Conservation (phyloP, 306 rosid species). For the Ormosia semicastrata region DNA sequence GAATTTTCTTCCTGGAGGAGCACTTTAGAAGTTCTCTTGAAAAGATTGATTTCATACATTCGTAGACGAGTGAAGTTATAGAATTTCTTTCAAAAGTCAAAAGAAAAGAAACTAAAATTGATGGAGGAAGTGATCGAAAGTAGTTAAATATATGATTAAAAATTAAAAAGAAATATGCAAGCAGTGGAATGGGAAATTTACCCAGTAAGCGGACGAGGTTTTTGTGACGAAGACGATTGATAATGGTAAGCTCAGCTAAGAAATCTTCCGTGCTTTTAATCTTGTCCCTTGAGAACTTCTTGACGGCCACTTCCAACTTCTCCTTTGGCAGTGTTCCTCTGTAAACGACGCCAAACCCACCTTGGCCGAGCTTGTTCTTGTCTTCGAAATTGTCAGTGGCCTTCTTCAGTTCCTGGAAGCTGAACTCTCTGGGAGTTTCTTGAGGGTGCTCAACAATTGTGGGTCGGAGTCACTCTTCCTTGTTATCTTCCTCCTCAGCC, state of each 20-base stretch:
- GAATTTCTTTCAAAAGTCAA: background rate
- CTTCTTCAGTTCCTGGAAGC: constrained; percentile 52
- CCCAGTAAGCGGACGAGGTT: constrained; percentile 64
- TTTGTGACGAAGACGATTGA: constrained; percentile 83
- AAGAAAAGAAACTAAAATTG: background rate
- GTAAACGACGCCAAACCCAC: constrained; percentile 73
- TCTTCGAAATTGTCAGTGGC: constrained; percentile 68
- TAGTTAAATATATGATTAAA: background rate
- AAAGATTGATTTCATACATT: background rate
- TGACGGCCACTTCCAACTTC: constrained; percentile 60
- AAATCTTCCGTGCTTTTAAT: constrained; percentile 70
- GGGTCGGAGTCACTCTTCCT: constrained; percentile 19
- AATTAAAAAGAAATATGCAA: background rate
- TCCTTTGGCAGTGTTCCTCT: constrained; percentile 48
- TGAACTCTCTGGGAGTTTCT: constrained; percentile 65
- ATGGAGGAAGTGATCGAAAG: background rate
- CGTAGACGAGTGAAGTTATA: background rate
- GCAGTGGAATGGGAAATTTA: background rate
- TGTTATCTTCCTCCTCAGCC: constrained; percentile 16
- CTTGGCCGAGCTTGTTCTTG: constrained; percentile 59
- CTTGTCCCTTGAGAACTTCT: constrained; percentile 62
- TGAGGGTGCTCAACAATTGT: constrained; percentile 53
- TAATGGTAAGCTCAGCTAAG: constrained; percentile 72
- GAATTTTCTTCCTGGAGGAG: no score
- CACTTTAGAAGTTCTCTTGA: no score